Evolutionary conservation across 2,329 filamentous ascomycete species (phyloP).

Genomic region (Neofusicoccum sp.): DNA sequence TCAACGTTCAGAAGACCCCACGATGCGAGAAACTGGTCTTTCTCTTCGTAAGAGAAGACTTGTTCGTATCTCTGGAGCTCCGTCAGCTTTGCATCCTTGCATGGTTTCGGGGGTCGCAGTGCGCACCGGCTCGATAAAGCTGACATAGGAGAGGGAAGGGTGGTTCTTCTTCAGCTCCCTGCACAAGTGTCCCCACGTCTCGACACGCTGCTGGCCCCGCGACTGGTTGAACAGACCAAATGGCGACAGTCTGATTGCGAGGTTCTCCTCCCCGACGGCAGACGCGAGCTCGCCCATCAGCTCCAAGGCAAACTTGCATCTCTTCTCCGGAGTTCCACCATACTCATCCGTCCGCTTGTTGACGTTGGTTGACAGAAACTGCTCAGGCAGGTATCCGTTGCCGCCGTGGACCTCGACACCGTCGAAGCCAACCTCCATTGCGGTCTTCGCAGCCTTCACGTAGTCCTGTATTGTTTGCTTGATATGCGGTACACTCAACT

Average conservation of each 20-base stretch:
- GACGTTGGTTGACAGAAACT: slow-evolving; percentile 51
- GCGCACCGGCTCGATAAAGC: slow-evolving; percentile 52
- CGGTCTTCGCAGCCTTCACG: slow-evolving; percentile 48
- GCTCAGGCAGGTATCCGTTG: slow-evolving; percentile 54
- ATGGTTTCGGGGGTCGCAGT: background rate
- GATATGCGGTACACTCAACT: slow-evolving; percentile 48
- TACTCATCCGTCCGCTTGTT: slow-evolving; percentile 53
- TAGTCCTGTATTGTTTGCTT: slow-evolving; percentile 41
- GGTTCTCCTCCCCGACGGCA: slow-evolving; percentile 33
- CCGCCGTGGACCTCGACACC: slow-evolving; percentile 51
- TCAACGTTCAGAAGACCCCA: slow-evolving; percentile 50
- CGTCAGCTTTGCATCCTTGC: background rate
- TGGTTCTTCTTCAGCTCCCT: slow-evolving; percentile 46
- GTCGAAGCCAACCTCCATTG: slow-evolving; percentile 56
- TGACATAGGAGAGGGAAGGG: slow-evolving; percentile 52
- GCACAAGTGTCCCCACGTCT: slow-evolving; percentile 54
- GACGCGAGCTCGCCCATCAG: slow-evolving; percentile 41
- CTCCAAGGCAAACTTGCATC: slow-evolving; percentile 57
- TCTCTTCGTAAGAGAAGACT: slow-evolving; percentile 49
- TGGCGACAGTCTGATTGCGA: slow-evolving; percentile 33
- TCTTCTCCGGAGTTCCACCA: slow-evolving; percentile 51
- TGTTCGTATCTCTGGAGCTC: slow-evolving; percentile 47
- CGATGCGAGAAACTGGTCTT: slow-evolving; percentile 48
- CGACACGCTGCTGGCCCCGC: slow-evolving; percentile 50
- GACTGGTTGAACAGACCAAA: slow-evolving; percentile 54